Conservation (phyloP, 257 asterid species). For the Jacaranda mimosifolia region DNA sequence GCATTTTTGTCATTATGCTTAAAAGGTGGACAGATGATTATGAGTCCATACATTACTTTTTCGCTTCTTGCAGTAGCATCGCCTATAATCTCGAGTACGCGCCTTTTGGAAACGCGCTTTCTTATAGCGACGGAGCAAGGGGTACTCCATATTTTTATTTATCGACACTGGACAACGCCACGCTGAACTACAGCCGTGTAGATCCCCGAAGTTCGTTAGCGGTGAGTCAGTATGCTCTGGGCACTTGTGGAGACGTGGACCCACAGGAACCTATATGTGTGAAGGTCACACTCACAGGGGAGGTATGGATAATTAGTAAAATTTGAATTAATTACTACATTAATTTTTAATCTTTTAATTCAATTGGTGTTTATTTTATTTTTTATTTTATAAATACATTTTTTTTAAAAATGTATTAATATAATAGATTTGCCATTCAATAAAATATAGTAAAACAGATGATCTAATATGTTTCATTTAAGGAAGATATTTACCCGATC, state of each 20-base stretch:
- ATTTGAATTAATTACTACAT: too few species aligned
- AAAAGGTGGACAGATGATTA: too few species aligned
- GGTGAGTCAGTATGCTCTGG: neutral
- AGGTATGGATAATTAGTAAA: neutral
- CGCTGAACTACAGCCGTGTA: neutral
- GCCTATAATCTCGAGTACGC: neutral
- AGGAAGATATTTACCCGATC: too few species aligned
- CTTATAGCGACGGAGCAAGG: neutral
- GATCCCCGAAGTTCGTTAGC: neutral
- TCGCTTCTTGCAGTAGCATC: neutral
- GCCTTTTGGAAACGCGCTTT: neutral
- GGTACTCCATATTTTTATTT: neutral
- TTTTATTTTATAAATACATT: too few species aligned
- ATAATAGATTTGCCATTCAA: too few species aligned
- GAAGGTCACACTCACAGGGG: neutral
- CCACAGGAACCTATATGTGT: neutral
- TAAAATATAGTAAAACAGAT: too few species aligned
- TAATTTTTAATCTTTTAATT: too few species aligned
- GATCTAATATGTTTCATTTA: too few species aligned
- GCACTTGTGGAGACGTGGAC: neutral
- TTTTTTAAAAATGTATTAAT: too few species aligned
- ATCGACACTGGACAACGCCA: neutral
- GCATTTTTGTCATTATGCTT: too few species aligned
- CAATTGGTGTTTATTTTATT: too few species aligned
- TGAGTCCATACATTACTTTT: too few species aligned